These are phyloP conservation scores for Phaffomyces thermotolerans DNA, from an alignment of 805 yeast genomes.

Conservation along the genomic window DNA sequence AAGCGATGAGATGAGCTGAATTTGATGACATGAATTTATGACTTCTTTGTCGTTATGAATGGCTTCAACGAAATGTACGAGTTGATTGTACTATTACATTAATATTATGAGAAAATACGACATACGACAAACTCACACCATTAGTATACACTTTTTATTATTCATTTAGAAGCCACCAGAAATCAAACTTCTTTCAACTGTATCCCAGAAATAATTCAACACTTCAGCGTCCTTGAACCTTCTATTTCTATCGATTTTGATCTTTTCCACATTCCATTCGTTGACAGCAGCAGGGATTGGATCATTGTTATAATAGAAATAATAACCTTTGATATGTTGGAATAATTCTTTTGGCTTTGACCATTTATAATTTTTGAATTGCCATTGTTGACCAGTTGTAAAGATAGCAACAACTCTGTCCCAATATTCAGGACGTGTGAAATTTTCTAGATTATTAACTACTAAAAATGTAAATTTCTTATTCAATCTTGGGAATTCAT, in stretches of 20 bases:
- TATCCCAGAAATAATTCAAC: slow-evolving; percentile 78
- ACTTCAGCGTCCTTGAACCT: slow-evolving; percentile 87
- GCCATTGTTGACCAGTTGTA: slow-evolving; percentile 98
- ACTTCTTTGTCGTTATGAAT: no score
- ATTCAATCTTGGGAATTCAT: slow-evolving; percentile 51
- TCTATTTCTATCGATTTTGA: slow-evolving; percentile 71
- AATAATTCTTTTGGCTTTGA: slow-evolving; percentile 73
- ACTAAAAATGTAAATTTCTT: slow-evolving; percentile 57
- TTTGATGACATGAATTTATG: no score
- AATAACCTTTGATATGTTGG: slow-evolving; percentile 79
- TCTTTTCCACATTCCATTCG: slow-evolving; percentile 84
- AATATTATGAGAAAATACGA: no score
- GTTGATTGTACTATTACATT: no score
- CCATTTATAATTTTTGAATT: slow-evolving; percentile 82
- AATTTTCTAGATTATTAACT: slow-evolving; percentile 81
- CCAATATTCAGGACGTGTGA: slow-evolving; percentile 95
- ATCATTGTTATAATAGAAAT: slow-evolving; percentile 71
- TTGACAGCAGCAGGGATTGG: slow-evolving; percentile 64
- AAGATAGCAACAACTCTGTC: slow-evolving; percentile 92
- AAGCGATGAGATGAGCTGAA: no score
- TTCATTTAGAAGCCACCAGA: slow-evolving; percentile 1
- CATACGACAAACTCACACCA: no score
- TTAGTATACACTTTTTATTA: no score
- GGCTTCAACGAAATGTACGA: no score
- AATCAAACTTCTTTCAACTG: slow-evolving; percentile 48